A percentile compares a stretch with the other conserved stretches of the same genome.
These are phyloP conservation scores for Nicotiana benthamiana DNA, from an alignment of 257 asterid genomes.

Conservation along the genomic window DNA sequence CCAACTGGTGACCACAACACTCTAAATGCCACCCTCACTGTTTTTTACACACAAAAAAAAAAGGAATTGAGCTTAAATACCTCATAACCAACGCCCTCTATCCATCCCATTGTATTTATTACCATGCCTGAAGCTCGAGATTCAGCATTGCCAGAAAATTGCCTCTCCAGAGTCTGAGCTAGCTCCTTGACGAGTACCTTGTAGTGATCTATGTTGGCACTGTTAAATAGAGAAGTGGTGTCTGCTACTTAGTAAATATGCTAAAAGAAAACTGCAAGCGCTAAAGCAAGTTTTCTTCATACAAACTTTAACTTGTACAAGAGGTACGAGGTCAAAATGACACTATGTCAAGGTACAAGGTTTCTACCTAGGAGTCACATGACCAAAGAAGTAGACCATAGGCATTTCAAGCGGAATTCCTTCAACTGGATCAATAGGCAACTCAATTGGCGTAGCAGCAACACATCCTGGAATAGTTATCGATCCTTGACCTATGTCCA, in stretches of 20 bases:
- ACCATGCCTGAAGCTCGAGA: slow-evolving; percentile 98
- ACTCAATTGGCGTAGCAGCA: slow-evolving; percentile 90
- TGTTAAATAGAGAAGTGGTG: slow-evolving; percentile 22
- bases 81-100: slow-evolving; percentile 95
- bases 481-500: slow-evolving; percentile 97
- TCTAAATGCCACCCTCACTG: neutral
- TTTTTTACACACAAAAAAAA: neutral
- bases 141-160: slow-evolving; percentile 74
- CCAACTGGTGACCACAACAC: neutral
- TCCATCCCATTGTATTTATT: slow-evolving; percentile 97
- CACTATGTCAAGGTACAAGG: neutral
- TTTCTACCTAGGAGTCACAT: slow-evolving; percentile 70
- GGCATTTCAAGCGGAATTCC: slow-evolving; percentile 99
- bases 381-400: slow-evolving; percentile 89
- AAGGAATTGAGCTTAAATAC: slow-evolving; percentile 23
- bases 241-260: neutral
- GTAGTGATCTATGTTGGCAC: slow-evolving; percentile 83
- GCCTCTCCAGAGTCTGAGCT: slow-evolving; percentile 72
- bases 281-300: neutral
- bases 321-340: neutral
- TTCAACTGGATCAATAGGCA: slow-evolving; percentile 94
- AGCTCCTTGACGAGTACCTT: slow-evolving; percentile 90
- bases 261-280: neutral
- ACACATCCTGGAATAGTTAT: slow-evolving; percentile 91
- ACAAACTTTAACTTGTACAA: neutral